Evolutionary conservation across 2,329 filamentous ascomycete species (phyloP), one percentile per base, ranked within the genome.

Genomic region (Diplocarpon rosae): DNA sequence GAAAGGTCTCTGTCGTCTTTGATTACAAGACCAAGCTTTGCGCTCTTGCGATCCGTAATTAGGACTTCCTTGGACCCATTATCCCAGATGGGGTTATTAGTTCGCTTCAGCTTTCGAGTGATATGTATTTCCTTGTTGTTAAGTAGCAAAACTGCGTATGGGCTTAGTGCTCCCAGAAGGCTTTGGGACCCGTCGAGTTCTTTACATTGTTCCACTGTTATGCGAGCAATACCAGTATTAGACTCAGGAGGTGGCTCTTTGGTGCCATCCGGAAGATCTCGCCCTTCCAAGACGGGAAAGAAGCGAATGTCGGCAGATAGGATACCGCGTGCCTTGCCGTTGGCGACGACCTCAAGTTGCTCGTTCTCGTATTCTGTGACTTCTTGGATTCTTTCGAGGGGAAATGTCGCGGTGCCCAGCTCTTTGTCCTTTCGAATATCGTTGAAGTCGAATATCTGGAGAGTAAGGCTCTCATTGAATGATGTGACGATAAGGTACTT

Each of bases 401-500:
- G 70, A 62, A 98, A 98, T 0, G 83, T 88, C 1, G 88, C 87
- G 16, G 80, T 75, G 43, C 90, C 92, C 38, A 98, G 75, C 63
- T 95, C 87, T 68, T 95, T 95, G 67, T 95, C 89, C 67, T 96
- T 98, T 53, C 92, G 81, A 64, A 85, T 85, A 46, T 95, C 92
- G 57, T 98, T 98, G 73, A 82, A 95, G 63, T 98, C 92, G 58
- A 80, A 95, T 27, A 95, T 64, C 45, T 84, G 78, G 45, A 98
- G 74, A 16, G 90, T 92, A 44, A 98, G 71, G 24, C 83, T 75
- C 61, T 98, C 92, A 47, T 84, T 85, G 61, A 94, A 83, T 3
- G 87, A 94, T 1, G 87, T 94, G 53, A 98, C 73, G 52, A 98
- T 92, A 56, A 96, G 78, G 62, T 95, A 95, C 60, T 95, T 80